phyloP scores from a whole-genome alignment of 805 yeast genomes.

The Lipomyces orientalis region DNA sequence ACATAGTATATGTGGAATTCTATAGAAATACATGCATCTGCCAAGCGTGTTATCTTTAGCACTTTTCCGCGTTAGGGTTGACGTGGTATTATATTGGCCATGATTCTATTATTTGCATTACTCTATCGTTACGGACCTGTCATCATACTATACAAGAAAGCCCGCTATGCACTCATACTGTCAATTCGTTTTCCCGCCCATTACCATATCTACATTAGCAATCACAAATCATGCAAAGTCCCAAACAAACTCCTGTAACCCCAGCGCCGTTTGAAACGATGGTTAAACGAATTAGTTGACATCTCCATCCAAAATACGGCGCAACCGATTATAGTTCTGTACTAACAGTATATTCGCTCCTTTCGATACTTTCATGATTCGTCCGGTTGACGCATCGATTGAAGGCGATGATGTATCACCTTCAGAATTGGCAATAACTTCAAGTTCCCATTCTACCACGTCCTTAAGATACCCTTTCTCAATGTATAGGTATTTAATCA shows the following conservation, averaged over 20 bases:
- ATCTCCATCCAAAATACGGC: slow-evolving; percentile 1
- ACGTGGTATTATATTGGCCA: neutral
- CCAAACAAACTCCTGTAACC: slow-evolving; percentile 1
- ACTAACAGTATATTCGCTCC: slow-evolving; percentile 29
- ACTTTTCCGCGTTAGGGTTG: neutral
- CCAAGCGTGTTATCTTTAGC: no score
- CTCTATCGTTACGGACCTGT: neutral
- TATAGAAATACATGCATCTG: no score
- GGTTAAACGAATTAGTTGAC: neutral
- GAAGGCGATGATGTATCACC: neutral
- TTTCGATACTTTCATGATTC: slow-evolving; percentile 27
- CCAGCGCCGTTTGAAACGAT: slow-evolving; percentile 2
- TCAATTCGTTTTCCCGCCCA: neutral
- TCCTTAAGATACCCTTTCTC: slow-evolving; percentile 8
- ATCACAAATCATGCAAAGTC: neutral
- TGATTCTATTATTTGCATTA: neutral
- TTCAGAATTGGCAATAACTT: slow-evolving; percentile 23
- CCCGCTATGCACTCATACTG: neutral
- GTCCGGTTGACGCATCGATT: neutral
- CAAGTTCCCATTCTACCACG: slow-evolving; percentile 29
- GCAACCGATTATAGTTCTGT: slow-evolving; percentile 21
- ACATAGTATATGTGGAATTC: neutral
- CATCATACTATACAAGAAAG: neutral
- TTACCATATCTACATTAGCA: neutral
- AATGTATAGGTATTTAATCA: slow-evolving; percentile 22